These are phyloP conservation scores for Dentiscutata heterogama DNA, from an alignment of 371 early-diverging fungal species.

Conservation along the genomic window DNA sequence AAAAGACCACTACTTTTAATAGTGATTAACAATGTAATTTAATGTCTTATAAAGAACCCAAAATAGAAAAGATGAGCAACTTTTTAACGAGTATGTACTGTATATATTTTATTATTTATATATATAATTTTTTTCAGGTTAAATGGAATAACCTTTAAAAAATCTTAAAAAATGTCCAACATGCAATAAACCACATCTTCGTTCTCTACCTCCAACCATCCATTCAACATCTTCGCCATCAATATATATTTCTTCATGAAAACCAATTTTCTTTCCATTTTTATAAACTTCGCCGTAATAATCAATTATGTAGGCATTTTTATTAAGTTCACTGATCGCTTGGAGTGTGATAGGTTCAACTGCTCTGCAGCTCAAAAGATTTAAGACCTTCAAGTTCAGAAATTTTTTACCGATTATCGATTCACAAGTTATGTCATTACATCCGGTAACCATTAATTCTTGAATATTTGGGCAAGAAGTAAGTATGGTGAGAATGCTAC, in stretches of 20 bases:
- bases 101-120: too few relatives aligned
- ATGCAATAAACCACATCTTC: conserved; percentile 21
- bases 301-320: conserved; percentile 12
- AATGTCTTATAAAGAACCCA: too few relatives aligned
- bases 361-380: background rate
- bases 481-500: background rate
- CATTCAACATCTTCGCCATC: conserved; percentile 3
- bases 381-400: background rate
- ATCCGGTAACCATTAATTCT: conserved; percentile 24
- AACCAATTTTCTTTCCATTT: conserved; percentile 23
- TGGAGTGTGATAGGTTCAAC: conserved; percentile 8
- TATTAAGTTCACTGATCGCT: background rate
- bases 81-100: too few relatives aligned
- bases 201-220: conserved; percentile 11
- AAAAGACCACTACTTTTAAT: too few relatives aligned
- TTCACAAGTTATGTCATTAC: conserved; percentile 34
- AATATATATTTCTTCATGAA: conserved; percentile 1
- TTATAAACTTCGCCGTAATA: conserved; percentile 43
- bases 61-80: too few relatives aligned
- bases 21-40: too few relatives aligned
- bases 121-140: background rate
- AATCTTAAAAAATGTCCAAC: conserved; percentile 23
- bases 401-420: background rate
- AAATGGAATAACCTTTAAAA: conserved; percentile 23
- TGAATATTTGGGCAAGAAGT: background rate